These are phyloP conservation scores for Arabidopsis lyrata DNA, from an alignment of 441 rosid species.

Conservation along the genomic window DNA sequence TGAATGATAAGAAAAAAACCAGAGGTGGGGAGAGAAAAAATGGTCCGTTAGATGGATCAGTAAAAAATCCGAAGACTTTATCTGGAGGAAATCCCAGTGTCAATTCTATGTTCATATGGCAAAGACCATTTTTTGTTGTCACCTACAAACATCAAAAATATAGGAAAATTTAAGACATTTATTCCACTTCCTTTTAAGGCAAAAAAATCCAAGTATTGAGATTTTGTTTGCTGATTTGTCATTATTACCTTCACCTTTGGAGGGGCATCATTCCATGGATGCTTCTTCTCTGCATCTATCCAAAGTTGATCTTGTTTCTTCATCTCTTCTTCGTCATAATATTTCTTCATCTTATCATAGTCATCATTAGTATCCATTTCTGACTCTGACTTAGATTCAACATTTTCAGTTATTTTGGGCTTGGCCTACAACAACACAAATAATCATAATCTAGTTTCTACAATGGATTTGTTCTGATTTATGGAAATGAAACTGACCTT, in stretches of 20 bases:
- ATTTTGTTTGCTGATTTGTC: conserved; percentile 13
- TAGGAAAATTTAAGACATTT: background rate
- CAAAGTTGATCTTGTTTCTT: conserved; percentile 42
- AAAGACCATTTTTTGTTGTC: background rate
- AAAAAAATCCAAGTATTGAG: background rate
- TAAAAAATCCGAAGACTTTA: background rate
- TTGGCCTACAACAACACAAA: conserved; percentile 6
- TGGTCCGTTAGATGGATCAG: background rate
- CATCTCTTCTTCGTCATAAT: conserved; percentile 47
- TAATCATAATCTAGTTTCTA: background rate
- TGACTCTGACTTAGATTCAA: conserved; percentile 4
- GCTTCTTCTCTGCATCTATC: conserved; percentile 43
- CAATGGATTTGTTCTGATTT: background rate
- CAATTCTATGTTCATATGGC: background rate
- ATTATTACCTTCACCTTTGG: conserved; percentile 63
- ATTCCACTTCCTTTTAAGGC: background rate
- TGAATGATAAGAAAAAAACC: background rate
- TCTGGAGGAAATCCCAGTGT: background rate
- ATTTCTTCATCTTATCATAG: conserved; percentile 15
- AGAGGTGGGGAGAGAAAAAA: background rate
- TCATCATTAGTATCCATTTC: background rate
- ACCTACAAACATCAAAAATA: background rate
- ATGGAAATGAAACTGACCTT: conserved; percentile 51
- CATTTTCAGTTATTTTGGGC: conserved; percentile 7
- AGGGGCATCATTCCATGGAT: conserved; percentile 62